These are phyloP conservation scores for Sherardia arvensis DNA, from an alignment of 257 asterid genomes.

Conservation along the genomic window DNA sequence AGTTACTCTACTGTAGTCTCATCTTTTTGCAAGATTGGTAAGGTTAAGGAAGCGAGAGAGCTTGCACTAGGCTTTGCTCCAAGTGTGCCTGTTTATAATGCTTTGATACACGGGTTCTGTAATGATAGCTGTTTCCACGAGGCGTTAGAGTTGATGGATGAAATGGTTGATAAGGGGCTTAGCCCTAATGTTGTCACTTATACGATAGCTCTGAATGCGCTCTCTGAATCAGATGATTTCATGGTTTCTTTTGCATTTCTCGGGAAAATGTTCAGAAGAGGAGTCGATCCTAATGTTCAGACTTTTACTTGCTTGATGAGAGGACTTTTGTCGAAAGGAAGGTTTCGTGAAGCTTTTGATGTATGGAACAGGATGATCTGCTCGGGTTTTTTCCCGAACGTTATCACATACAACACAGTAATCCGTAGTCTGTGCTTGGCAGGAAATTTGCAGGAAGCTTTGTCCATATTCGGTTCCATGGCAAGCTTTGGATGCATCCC, in stretches of 20 bases:
- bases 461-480: conserved; percentile 44
- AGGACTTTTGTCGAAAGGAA: conserved; percentile 47
- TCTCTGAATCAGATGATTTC: conserved; percentile 42
- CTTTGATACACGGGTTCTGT: conserved; percentile 61
- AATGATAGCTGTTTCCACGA: conserved; percentile 31
- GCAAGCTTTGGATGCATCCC: conserved; percentile 44
- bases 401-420: conserved; percentile 62
- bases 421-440: conserved; percentile 56
- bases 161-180: conserved; percentile 42
- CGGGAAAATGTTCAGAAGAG: conserved; percentile 62
- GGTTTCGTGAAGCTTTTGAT: conserved; percentile 46
- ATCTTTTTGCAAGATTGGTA: conserved; percentile 60
- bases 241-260: conserved; percentile 47
- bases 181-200: conserved; percentile 64
- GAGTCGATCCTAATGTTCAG: conserved; percentile 56
- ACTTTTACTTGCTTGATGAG: conserved; percentile 75
- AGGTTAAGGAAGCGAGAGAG: conserved; percentile 52
- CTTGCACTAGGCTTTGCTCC: conserved; percentile 36
- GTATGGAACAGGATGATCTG: conserved; percentile 44
- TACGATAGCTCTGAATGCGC: conserved; percentile 42
- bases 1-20: conserved; percentile 75
- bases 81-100: conserved; percentile 55
- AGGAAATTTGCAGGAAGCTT: conserved; percentile 45
- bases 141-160: conserved; percentile 48
- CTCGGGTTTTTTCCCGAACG: conserved; percentile 53